These are phyloP conservation scores for Schizothecium vesticola DNA, from an alignment of 495 filamentous ascomycete genomes.

Conservation along the genomic window DNA sequence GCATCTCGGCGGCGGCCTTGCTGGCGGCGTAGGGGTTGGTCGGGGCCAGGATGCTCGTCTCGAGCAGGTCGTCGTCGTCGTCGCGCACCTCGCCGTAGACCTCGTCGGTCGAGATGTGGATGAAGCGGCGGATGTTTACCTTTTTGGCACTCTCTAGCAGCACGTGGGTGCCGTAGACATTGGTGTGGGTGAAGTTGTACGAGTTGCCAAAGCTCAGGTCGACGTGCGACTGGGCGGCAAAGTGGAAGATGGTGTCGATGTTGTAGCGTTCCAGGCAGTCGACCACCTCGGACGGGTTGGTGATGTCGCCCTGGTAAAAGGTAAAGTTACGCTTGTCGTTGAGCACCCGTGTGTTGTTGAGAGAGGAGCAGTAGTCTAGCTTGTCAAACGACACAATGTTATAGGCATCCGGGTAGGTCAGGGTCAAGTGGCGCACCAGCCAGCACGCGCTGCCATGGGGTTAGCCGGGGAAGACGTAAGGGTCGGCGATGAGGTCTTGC, in stretches of 20 bases:
- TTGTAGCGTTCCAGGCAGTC: conserved; percentile 54
- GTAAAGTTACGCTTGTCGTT: conserved; percentile 60
- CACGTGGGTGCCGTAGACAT: conserved; percentile 69
- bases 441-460: conserved; percentile 48
- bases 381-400: conserved; percentile 73
- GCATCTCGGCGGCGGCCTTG: conserved; percentile 77
- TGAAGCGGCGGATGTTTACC: conserved; percentile 57
- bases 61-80: conserved; percentile 55
- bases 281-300: conserved; percentile 54
- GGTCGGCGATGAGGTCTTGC: neutral
- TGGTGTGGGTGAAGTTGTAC: conserved; percentile 62
- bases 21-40: conserved; percentile 75
- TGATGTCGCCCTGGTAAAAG: conserved; percentile 70
- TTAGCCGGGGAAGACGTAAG: neutral
- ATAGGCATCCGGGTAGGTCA: conserved; percentile 63
- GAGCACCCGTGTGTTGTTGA: conserved; percentile 62
- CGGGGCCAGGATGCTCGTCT: conserved; percentile 57
- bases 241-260: conserved; percentile 72
- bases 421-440: conserved; percentile 63
- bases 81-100: conserved; percentile 69
- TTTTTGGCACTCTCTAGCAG: conserved; percentile 63
- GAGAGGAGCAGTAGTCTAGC: conserved; percentile 65
- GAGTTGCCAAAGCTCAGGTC: conserved; percentile 68
- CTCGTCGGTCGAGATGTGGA: conserved; percentile 72
- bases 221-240: conserved; percentile 71